Conservation (phyloP, 192 early-diverging fungal species). For the Coemansia sp. region DNA sequence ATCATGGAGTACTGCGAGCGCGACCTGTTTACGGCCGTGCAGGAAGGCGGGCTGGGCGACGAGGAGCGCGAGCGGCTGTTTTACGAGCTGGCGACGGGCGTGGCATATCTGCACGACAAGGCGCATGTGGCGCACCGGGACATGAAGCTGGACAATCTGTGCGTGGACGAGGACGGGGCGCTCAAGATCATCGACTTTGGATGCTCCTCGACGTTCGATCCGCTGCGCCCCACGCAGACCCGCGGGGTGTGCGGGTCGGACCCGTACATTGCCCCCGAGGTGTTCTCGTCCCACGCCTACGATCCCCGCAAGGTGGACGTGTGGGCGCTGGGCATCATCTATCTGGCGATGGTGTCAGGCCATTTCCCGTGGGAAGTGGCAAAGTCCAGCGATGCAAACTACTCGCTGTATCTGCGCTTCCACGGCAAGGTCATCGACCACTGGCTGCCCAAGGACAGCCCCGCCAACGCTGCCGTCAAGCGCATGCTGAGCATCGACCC, state of each 20-base stretch:
- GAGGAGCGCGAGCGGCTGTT: constrained; percentile 81
- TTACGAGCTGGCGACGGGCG: constrained; percentile 70
- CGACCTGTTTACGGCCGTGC: constrained; percentile 82
- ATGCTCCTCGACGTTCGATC: constrained; percentile 73
- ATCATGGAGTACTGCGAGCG: constrained; percentile 90
- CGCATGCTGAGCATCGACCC: constrained; percentile 73
- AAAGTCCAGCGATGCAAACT: constrained; percentile 60
- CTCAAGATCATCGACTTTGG: constrained; percentile 93
- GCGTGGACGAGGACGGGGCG: constrained; percentile 66
- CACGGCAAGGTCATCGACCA: constrained; percentile 54
- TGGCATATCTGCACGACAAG: constrained; percentile 71
- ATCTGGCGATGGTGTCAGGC: constrained; percentile 67
- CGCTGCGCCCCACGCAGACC: constrained; percentile 62
- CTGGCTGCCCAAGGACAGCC: constrained; percentile 45
- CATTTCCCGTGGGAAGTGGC: constrained; percentile 71
- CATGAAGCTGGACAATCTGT: constrained; percentile 82
- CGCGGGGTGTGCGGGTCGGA: constrained; percentile 86
- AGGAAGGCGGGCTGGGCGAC: constrained; percentile 65
- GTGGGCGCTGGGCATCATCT: constrained; percentile 87
- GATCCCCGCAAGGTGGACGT: constrained; percentile 85
- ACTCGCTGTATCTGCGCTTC: constrained; percentile 58
- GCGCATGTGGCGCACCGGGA: constrained; percentile 82
- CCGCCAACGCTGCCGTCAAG: constrained; percentile 57
- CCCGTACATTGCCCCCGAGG: constrained; percentile 94
- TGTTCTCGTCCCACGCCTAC: constrained; percentile 64